Base-by-base conservation (phyloP, 192 early-diverging fungal species). In the Gaertneriomyces semiglobifer region DNA sequence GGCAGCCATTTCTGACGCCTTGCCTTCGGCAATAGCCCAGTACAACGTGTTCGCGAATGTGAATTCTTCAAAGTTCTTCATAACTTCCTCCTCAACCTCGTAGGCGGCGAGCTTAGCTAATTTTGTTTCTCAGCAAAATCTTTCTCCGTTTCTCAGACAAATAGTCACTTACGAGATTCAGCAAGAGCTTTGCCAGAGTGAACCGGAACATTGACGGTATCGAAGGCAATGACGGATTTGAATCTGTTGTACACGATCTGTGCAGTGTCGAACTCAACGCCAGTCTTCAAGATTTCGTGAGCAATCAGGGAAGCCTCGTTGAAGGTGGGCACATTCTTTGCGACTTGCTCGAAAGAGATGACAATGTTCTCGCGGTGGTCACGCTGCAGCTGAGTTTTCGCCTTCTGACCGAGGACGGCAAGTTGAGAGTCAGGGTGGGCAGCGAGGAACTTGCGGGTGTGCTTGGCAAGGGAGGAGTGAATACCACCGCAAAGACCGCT, bases 401-500 rank as follows among this genome's bases (percentile, higher is more conserved):
- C 92, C 87, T 98, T 96, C 58, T 75, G 70, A 68, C 96, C 96
- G 53, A 98, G 69, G 58, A 94, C 80, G 52, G 89, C 89, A 44
- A 93, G 44, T 19, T 73, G 70, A 20, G 77, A 68, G 4, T 87
- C 80, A 51, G 81, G 74, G 53, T 84, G 69, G n/a, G 78, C 68
- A 42, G 73, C 77, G 20, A 95, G 60, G 65, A 81, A 73, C 60
- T 74, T 82, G 68, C 90, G 89, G 72, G 90, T 88, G 67, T 75
- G 78, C 78, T 95, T 94, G 71, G 92, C 79, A 44, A 99, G 88
- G 66, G 89, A 91, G 68, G 88, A 90, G 89, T 99, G 95, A 77
- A 99, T 94, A 86, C 95, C 95, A 77, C 95, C 94, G 79, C 96
- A 99, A 43, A 99, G 89, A 81, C 96, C 96, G 84, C 92, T 88